Base-by-base conservation (phyloP, 768 basidiomycete species). In the Suillus sp. region DNA sequence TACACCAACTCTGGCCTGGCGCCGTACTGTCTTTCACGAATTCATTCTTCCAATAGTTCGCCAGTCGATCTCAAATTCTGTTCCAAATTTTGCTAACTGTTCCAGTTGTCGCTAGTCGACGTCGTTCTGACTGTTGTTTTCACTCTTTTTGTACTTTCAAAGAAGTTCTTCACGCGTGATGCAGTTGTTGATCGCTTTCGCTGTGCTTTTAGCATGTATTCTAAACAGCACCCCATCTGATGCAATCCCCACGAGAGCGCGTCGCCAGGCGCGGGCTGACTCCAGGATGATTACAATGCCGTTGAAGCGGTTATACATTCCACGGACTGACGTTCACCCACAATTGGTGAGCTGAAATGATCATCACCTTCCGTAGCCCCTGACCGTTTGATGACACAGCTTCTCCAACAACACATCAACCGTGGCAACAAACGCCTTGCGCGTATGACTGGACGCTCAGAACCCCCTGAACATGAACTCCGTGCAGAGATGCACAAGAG, bases 401-500 rank as follows among this genome's bases (percentile, higher is more conserved):
- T 82, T 51, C 75, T 87, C 38, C 90, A 92, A 73, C 91, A 89
- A 74, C 81, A 87, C 68, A 83, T 89, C 65, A 92, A 91, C 74
- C 86, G 85, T 57, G 80, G 82, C 59, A 76, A 84, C 60, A 81
- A 80, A 62, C 88, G 91, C 59, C 81, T 86, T 58, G 89, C 90
- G 9, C 86, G 82, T 56, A 89, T 92, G 86, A 84, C 84, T 4
- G 85, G 88, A 16, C 84, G 82, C 43, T 75, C 76, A 25, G 80
- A 71, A 9, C 88, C 87, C 7, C 78, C 83, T 25, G 77, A 77
- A 16, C 77, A 78, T 30, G 78, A 81, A 18, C 81, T 91, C 59
- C 74, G 77, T 43, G 75, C 67, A 9, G 81, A 78, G 63, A 71
- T 87, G 47, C 70, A 77, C 61, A 78, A 80, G 66, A 80, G 83